Evolutionary conservation across 2,329 filamentous ascomycete species (phyloP).

Genomic region (Lachnellula cervina): DNA sequence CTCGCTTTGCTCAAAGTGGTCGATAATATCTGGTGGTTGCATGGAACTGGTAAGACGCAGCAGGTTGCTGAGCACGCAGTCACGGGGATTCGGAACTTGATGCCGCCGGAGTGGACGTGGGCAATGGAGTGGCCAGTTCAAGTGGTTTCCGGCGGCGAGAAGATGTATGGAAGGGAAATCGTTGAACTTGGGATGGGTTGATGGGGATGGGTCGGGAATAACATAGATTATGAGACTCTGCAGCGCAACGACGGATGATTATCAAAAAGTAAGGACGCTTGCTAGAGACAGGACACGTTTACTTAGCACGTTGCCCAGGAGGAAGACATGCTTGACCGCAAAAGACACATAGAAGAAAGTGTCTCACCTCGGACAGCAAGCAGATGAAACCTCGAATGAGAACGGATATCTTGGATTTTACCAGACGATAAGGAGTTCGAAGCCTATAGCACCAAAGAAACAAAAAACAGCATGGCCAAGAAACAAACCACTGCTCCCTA

Average conservation of each 20-base stretch:
- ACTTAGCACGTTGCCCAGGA: neutral
- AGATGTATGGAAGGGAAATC: neutral
- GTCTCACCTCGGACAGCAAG: neutral
- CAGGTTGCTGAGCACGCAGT: conserved; percentile 1
- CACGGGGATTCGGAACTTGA: neutral
- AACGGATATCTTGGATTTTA: too few relatives aligned
- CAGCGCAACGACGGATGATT: neutral
- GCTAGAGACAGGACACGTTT: neutral
- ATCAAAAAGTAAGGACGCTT: too few relatives aligned
- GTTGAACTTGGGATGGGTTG: neutral
- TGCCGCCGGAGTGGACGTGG: neutral
- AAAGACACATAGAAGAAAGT: neutral
- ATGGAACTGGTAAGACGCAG: conserved; percentile 2
- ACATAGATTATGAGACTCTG: neutral
- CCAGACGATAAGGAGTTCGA: too few relatives aligned
- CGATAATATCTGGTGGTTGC: conserved; percentile 13
- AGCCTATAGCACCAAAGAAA: too few relatives aligned
- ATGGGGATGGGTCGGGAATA: neutral
- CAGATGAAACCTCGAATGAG: too few relatives aligned
- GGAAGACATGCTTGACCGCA: too few relatives aligned
- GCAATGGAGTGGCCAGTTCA: neutral
- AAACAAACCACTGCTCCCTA: too few relatives aligned
- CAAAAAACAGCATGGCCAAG: too few relatives aligned
- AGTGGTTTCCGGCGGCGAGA: neutral
- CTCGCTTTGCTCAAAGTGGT: conserved; percentile 8